These are phyloP conservation scores for Cladophialophora chaetospira DNA, from an alignment of 2,329 filamentous ascomycete species.

Conservation along the genomic window DNA sequence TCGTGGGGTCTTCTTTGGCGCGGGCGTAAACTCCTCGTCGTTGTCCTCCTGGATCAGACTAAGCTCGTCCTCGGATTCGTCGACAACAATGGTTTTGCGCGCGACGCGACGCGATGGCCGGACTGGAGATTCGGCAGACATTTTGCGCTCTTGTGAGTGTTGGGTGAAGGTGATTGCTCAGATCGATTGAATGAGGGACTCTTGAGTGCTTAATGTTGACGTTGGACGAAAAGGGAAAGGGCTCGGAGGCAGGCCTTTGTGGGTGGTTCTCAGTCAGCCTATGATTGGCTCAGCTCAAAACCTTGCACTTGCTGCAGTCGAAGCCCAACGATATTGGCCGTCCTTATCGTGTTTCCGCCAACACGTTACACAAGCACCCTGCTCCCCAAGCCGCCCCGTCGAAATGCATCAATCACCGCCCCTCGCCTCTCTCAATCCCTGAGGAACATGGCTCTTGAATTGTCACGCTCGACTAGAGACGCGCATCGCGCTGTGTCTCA, in stretches of 20 bases:
- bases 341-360: too few species aligned
- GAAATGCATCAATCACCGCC: too few species aligned
- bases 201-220: conserved; percentile 8
- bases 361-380: too few species aligned
- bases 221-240: conserved; percentile 11
- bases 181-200: neutral
- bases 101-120: conserved; percentile 64
- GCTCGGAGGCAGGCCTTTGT: too few species aligned
- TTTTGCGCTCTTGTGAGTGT: neutral
- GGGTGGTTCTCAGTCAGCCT: too few species aligned
- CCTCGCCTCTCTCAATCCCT: too few species aligned
- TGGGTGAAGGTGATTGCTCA: neutral
- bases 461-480: neutral
- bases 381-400: too few species aligned
- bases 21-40: conserved; percentile 80
- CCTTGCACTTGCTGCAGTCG: too few species aligned
- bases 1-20: conserved; percentile 60
- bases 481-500: too few species aligned
- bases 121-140: conserved; percentile 40
- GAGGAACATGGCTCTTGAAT: neutral
- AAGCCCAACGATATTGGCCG: too few species aligned
- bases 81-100: conserved; percentile 72
- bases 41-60: conserved; percentile 58
- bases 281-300: too few species aligned
- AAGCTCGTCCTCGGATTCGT: conserved; percentile 72